Base-by-base conservation (phyloP, 495 filamentous ascomycete genomes). In the Daldinia concentrica region DNA sequence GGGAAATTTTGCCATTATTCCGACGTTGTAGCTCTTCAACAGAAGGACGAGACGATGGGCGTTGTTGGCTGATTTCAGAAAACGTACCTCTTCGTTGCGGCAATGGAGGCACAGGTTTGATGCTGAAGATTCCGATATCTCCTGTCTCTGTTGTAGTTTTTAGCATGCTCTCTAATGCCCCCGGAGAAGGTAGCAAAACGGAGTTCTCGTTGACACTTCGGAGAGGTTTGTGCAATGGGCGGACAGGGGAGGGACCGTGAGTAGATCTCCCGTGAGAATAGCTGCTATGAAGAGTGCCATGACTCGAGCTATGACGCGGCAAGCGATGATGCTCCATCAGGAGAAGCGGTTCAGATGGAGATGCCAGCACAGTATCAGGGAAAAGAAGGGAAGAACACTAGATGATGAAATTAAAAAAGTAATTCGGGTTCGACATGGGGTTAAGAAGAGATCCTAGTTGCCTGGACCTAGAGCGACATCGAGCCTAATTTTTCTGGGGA, bases 131-230 rank as follows among this genome's bases (percentile, higher is more conserved):
- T 7, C 87, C 89, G 55, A 92, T 87, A 60, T 91, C 88, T 15
- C 90, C 90, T 1, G 87, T 86, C 77, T 92, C 90, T 0, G 90
- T 92, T 0, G 85, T 89, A 8, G 86, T 91, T 75, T 85, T 91
- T 45, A 92, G 84, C 90, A 92, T 91, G 75, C 87, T 86, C 67
- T 86, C 81, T 24, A 84, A 62, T 6, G 83, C 81, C 0, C 80
- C 82, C n/a, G 80, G 83, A 0, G 82, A 84, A 34, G 75, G 71
- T 11, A 84, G 66, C 51, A 82, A 70, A 19, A 78, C 76, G 0
- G 71, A 58, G 43, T 79, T 80, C 54, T 80, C 78, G 24, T 80
- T 79, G 9, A 79, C 71, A 48, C 72, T 79, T 39, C 79, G 77
- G 12, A 82, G 78, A 4, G 81, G 79, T 37, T 80, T 77, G 30